Evolutionary conservation across 225 moss, liverwort and hornwort species (phyloP).

Genomic region (Polytrichum commune): DNA sequence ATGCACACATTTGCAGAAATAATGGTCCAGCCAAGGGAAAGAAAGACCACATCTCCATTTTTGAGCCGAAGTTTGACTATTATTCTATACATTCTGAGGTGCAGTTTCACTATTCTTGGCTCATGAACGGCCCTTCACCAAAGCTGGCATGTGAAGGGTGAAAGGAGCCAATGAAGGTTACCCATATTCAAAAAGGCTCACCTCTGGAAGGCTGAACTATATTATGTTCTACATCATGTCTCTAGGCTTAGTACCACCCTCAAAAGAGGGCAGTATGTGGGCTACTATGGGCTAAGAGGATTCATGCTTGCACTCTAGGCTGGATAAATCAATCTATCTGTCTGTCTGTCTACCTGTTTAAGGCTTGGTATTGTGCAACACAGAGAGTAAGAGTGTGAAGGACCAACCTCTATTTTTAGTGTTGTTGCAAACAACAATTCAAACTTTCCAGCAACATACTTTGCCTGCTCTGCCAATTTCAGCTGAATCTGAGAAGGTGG

Average conservation of each 20-base stretch:
- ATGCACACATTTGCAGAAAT: no score
- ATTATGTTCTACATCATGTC: background rate
- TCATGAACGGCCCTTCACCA: no score
- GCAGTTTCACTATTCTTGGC: background rate
- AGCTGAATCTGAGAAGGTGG: conserved; percentile 27
- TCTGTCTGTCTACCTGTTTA: background rate
- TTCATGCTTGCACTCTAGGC: background rate
- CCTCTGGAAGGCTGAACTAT: background rate
- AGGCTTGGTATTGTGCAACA: background rate
- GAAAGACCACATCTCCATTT: no score
- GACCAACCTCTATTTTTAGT: conserved; percentile 12
- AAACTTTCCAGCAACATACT: conserved; percentile 34
- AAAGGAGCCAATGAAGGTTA: no score
- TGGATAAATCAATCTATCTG: background rate
- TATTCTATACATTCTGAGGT: background rate
- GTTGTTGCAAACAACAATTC: conserved; percentile 28
- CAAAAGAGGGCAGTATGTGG: background rate
- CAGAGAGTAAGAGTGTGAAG: no score
- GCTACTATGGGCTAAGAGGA: background rate
- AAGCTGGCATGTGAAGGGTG: no score
- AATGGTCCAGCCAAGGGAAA: no score
- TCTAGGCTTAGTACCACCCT: no score
- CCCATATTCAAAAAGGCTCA: no score
- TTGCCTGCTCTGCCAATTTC: conserved; percentile 32
- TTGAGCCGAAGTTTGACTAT: no score